phyloP scores from a whole-genome alignment of 208 protist genomes.

The Crithidia sp. region DNA sequence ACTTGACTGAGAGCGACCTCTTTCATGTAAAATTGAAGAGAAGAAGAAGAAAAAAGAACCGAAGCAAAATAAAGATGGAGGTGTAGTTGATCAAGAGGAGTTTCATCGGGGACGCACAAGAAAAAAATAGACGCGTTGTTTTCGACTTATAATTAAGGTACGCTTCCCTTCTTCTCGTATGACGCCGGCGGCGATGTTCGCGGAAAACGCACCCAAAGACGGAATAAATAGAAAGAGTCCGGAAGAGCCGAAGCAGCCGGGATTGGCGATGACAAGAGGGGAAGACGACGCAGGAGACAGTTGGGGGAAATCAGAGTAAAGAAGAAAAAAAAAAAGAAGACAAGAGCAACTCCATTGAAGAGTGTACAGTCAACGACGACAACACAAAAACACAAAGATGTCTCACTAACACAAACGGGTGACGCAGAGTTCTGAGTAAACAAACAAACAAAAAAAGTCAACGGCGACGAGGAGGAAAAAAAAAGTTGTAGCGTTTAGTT shows the following conservation, averaged over 20 bases:
- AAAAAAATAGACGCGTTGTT: conserved; percentile 3
- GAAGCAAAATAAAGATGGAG: neutral
- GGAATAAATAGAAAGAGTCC: no score
- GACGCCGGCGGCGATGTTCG: no score
- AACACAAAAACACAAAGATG: no score
- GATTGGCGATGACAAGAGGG: no score
- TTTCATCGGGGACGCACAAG: neutral
- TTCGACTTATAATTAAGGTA: neutral
- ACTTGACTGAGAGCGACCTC: no score
- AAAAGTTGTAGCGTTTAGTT: neutral
- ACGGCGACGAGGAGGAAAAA: neutral
- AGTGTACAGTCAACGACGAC: neutral
- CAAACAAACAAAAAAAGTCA: conserved; percentile 1
- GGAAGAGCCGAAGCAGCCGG: no score
- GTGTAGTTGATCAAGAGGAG: neutral
- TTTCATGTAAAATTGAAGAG: neutral
- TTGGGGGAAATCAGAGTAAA: no score
- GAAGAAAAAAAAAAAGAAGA: neutral
- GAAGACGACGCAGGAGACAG: no score
- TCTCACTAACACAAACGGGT: no score
- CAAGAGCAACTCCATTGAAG: neutral
- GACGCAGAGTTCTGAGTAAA: no score
- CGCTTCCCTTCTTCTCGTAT: no score
- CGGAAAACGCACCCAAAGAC: no score
- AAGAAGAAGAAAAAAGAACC: conserved; percentile 12